Evolutionary conservation across 176 grass and related monocot genomes (phyloP).

Genomic region (Cymbopogon citratus): DNA sequence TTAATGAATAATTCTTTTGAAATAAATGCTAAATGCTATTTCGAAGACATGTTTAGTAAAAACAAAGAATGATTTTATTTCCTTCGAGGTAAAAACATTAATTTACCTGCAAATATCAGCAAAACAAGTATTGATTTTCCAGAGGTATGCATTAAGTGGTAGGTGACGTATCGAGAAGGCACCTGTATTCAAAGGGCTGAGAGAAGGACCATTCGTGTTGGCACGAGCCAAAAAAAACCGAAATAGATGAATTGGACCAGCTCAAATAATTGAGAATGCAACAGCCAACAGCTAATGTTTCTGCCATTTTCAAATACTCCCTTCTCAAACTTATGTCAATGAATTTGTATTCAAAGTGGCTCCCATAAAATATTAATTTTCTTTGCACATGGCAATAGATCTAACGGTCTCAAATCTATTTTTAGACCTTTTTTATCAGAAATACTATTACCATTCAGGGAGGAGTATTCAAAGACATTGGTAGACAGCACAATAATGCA

Average conservation of each 20-base stretch:
- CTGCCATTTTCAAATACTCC: neutral
- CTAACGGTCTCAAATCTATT: neutral
- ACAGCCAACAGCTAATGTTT: neutral
- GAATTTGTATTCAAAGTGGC: neutral
- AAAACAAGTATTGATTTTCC: too few relatives aligned
- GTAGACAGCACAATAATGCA: neutral
- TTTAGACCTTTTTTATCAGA: neutral
- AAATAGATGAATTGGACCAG: neutral
- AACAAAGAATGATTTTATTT: too few relatives aligned
- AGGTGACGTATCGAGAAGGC: too few relatives aligned
- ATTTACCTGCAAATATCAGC: too few relatives aligned
- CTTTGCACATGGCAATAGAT: neutral
- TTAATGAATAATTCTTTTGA: too few relatives aligned
- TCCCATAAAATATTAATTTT: neutral
- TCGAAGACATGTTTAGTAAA: neutral
- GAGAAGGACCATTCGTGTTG: too few relatives aligned
- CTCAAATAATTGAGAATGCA: neutral
- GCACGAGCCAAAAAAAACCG: neutral
- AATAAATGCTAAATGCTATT: neutral
- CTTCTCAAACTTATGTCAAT: neutral
- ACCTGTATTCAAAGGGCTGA: too few relatives aligned
- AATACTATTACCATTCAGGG: neutral
- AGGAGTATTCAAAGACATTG: neutral
- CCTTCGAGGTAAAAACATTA: too few relatives aligned
- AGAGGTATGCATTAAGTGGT: too few relatives aligned